Base-by-base conservation (phyloP, 2,329 filamentous ascomycete species). In the Aspergillus sp. region DNA sequence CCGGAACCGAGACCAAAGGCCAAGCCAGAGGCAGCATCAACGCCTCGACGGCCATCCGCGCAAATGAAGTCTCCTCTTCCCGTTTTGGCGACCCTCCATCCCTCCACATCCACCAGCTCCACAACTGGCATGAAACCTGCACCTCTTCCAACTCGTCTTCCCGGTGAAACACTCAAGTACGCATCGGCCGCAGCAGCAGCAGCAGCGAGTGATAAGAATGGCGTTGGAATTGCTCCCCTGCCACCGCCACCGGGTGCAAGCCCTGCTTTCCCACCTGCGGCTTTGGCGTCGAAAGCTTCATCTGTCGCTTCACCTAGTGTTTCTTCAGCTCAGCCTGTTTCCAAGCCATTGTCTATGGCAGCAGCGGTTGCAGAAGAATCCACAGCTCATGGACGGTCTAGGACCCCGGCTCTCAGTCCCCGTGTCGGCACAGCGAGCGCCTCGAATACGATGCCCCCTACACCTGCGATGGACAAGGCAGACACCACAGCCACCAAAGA, bases 151-250 rank as follows among this genome's bases (percentile, higher is more conserved):
- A 83, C 87, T 46, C 82, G 91, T 64, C 83, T 88, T 6, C 86
- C 89, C 4, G 90, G 90, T 38, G 91, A 97, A 65, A 88, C 87
- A 1, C 75, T 98, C 53, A 97, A 97, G 69, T 98, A 98, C 64
- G 93, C 93, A 36, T 97, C 93, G 32, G 93, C 93, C 0, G 93
- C 93, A 0, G 93, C 93, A 0, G 93, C 93, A 0, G 93, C 91
- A 0, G 91, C 93, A 1, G 89, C 90, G 37, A 90, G 82, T 65
- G 90, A 95, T 69, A 90, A 88, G 72, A 91, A 85, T 62, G 79
- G 79, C 42, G 85, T 97, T 28, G 93, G 93, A 27, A 96, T 98
- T 60, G 85, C 91, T 46, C 93, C 93, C 33, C 75, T 97, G 60
- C 93, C 93, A 43, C 91, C 93, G 49, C 93, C 93, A 58, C 90